A percentile compares a stretch with the other conserved stretches of the same genome.
These are phyloP conservation scores for Trichoderma orchidacearum DNA, from an alignment of 495 filamentous ascomycete species.

Conservation along the genomic window DNA sequence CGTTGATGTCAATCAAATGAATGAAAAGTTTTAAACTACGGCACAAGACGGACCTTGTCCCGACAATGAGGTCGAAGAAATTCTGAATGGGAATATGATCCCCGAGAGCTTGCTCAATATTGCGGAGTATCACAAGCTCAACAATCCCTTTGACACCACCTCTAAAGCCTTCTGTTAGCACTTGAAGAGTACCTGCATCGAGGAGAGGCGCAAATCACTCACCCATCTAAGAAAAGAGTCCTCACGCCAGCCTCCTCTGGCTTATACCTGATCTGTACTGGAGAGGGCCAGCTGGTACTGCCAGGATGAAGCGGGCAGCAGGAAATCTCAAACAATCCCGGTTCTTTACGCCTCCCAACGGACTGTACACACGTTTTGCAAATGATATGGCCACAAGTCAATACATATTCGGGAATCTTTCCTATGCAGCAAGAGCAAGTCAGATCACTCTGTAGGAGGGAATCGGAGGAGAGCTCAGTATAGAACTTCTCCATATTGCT, in stretches of 20 bases:
- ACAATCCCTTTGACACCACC: conserved; percentile 38
- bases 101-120: conserved; percentile 26
- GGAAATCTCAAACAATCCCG: conserved; percentile 14
- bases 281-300: conserved; percentile 13
- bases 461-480: not conserved
- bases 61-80: conserved; percentile 39
- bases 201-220: conserved; percentile 8
- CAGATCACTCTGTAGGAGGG: conserved; percentile 18
- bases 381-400: conserved; percentile 45
- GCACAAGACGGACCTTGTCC: conserved; percentile 23
- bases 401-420: conserved; percentile 34
- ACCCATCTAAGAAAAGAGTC: conserved; percentile 44
- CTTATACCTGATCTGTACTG: conserved; percentile 26
- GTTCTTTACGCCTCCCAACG: conserved; percentile 14
- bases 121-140: conserved; percentile 28
- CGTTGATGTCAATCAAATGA: conserved; percentile 4
- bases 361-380: conserved; percentile 31
- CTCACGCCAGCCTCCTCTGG: conserved; percentile 33
- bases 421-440: conserved; percentile 43
- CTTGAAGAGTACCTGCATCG: not conserved
- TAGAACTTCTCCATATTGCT: conserved; percentile 16
- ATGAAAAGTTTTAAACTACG: conserved; percentile 10
- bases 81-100: conserved; percentile 21
- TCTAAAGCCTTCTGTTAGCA: conserved; percentile 7
- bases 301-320: conserved; percentile 20